Conservation (phyloP, 2,329 filamentous ascomycete species). For the Tolypocladium inflatum region DNA sequence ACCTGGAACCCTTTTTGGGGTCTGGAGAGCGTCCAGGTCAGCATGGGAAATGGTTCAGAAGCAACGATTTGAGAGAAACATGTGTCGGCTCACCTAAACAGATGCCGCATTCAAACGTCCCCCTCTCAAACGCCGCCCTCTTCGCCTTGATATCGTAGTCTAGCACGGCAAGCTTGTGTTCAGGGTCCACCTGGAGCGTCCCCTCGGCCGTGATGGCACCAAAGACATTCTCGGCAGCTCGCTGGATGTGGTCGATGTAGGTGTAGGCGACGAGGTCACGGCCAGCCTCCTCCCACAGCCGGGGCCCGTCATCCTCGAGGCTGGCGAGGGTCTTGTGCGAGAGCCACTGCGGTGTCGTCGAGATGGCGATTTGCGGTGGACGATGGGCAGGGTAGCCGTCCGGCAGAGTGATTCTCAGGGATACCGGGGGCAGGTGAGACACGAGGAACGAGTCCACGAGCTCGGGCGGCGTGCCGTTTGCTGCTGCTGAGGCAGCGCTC, state of each 20-base stretch:
- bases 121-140: slow-evolving; percentile 66
- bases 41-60: neutral
- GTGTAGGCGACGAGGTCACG: slow-evolving; percentile 49
- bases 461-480: slow-evolving; percentile 7
- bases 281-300: slow-evolving; percentile 54
- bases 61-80: neutral
- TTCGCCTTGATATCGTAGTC: slow-evolving; percentile 71
- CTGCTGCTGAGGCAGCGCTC: neutral
- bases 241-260: slow-evolving; percentile 55
- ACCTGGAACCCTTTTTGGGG: slow-evolving; percentile 76
- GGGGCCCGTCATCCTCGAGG: slow-evolving; percentile 39
- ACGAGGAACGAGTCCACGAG: slow-evolving; percentile 37
- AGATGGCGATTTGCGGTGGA: slow-evolving; percentile 41
- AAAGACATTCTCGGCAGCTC: slow-evolving; percentile 50
- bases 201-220: slow-evolving; percentile 40
- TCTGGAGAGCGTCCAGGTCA: slow-evolving; percentile 37
- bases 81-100: slow-evolving; percentile 50
- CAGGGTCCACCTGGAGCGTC: slow-evolving; percentile 40
- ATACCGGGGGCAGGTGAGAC: slow-evolving; percentile 48
- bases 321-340: slow-evolving; percentile 33
- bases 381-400: slow-evolving; percentile 45
- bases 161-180: slow-evolving; percentile 61
- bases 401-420: slow-evolving; percentile 44
- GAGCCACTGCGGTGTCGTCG: slow-evolving; percentile 50
- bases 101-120: slow-evolving; percentile 80